Conservation (phyloP, 257 asterid species). For the Solanum chmielewskii region DNA sequence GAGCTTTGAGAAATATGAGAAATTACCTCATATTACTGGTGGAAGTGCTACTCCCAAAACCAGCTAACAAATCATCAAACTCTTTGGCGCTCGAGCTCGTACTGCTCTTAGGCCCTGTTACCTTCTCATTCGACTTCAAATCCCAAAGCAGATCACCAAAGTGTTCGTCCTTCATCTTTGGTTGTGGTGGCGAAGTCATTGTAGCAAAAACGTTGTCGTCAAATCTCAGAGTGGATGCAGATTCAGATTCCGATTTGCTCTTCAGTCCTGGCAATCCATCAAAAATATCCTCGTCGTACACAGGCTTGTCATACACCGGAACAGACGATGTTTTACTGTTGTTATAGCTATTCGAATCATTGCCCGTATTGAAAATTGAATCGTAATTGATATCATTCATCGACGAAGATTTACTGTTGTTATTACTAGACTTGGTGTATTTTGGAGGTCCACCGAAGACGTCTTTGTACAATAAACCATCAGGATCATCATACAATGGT, state of each 20-base stretch:
- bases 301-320: constrained; percentile 94
- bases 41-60: constrained; percentile 52
- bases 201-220: constrained; percentile 56
- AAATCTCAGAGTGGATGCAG: constrained; percentile 34
- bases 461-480: constrained; percentile 41
- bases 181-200: constrained; percentile 32
- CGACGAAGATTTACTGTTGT: constrained; percentile 8
- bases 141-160: constrained; percentile 31
- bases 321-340: constrained; percentile 24
- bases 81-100: constrained; percentile 40
- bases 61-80: constrained; percentile 68
- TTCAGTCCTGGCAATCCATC: constrained; percentile 89
- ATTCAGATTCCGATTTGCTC: constrained; percentile 31
- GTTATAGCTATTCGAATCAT: constrained; percentile 24
- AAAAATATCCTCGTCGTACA: constrained; percentile 89
- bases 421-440: constrained; percentile 27
- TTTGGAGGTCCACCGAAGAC: constrained; percentile 75
- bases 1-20: not conserved
- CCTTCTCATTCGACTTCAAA: constrained; percentile 41
- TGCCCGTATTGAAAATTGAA: constrained; percentile 14
- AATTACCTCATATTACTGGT: constrained; percentile 46
- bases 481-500: constrained; percentile 8
- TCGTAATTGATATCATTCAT: constrained; percentile 59
- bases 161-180: constrained; percentile 25
- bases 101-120: constrained; percentile 22